A percentile compares a stretch with the other conserved stretches of the same genome.
phyloP scores from a whole-genome alignment of 352 stramenopile genomes.

The Globisporangium takayamanum region DNA sequence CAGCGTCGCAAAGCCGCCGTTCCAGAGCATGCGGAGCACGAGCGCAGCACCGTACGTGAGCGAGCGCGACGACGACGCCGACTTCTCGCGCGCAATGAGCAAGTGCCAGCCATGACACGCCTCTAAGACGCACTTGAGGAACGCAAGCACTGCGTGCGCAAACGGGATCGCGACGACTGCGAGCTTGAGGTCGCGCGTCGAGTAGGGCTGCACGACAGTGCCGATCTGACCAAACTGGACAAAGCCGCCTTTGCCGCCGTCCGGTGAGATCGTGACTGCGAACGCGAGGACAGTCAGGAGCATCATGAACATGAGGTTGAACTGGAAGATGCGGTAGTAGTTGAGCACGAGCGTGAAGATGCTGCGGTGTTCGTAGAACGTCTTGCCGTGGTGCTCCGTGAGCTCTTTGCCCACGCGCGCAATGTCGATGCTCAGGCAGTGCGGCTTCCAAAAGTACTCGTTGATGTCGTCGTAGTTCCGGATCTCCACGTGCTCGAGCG shows the following conservation, averaged over 20 bases:
- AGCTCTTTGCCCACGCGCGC: constrained; percentile 39
- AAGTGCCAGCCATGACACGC: constrained; percentile 63
- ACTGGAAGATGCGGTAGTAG: constrained; percentile 82
- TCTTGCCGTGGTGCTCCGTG: constrained; percentile 59
- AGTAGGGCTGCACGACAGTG: constrained; percentile 45
- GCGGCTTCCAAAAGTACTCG: constrained; percentile 74
- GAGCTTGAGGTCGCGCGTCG: constrained; percentile 45
- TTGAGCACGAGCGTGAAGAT: constrained; percentile 67
- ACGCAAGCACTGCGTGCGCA: constrained; percentile 37
- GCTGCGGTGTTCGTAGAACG: constrained; percentile 73
- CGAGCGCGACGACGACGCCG: constrained; percentile 41
- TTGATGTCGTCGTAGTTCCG: constrained; percentile 83
- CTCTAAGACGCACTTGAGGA: constrained; percentile 61
- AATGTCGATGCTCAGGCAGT: constrained; percentile 53
- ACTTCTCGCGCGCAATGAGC: constrained; percentile 37
- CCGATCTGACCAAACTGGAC: constrained; percentile 49
- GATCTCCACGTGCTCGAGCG: constrained; percentile 66
- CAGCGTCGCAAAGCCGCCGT: constrained; percentile 41
- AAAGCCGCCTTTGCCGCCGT: constrained; percentile 49
- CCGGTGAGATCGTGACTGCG: constrained; percentile 45
- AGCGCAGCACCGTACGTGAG: constrained; percentile 56
- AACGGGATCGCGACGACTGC: constrained; percentile 44
- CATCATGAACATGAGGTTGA: constrained; percentile 74
- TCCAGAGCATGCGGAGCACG: constrained; percentile 49
- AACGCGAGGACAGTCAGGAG: constrained; percentile 47